phyloP scores from a whole-genome alignment of 768 basidiomycete genomes.

The Strobilomyces echinocephalus region DNA sequence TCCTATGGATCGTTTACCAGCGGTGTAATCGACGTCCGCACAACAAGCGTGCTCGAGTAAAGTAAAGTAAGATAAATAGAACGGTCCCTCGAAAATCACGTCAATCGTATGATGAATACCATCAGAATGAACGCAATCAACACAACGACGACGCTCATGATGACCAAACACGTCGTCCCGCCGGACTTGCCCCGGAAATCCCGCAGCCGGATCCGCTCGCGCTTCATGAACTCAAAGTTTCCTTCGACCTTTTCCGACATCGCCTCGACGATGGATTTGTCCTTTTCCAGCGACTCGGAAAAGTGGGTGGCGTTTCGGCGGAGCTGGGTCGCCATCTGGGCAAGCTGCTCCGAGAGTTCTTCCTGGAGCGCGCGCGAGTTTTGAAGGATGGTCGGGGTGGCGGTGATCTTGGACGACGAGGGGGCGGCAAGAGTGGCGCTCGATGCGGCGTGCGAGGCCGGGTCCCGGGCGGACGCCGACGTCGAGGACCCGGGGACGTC shows the following conservation, averaged over 20 bases:
- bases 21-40: background rate
- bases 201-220: slow-evolving; percentile 55
- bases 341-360: slow-evolving; percentile 68
- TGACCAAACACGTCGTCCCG: slow-evolving; percentile 67
- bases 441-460: slow-evolving; percentile 1
- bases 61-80: slow-evolving; percentile 1
- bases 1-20: slow-evolving; percentile 5
- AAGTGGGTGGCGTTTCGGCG: slow-evolving; percentile 82
- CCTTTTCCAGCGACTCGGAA: slow-evolving; percentile 63
- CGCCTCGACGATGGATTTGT: slow-evolving; percentile 63
- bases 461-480: background rate
- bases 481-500: slow-evolving; percentile 19
- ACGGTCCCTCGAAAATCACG: slow-evolving; percentile 25
- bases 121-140: slow-evolving; percentile 64
- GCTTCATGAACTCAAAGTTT: slow-evolving; percentile 65
- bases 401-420: slow-evolving; percentile 32
- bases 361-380: slow-evolving; percentile 66
- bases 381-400: slow-evolving; percentile 41
- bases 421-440: slow-evolving; percentile 26
- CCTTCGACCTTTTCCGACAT: slow-evolving; percentile 70
- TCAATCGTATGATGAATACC: slow-evolving; percentile 69
- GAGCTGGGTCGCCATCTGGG: slow-evolving; percentile 83
- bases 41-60: background rate
- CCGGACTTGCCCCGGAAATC: slow-evolving; percentile 61
- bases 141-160: slow-evolving; percentile 63